Percentiles rank a stretch among this genome's conserved stretches.
phyloP scores from a whole-genome alignment of 768 basidiomycete genomes.

The Mycena chlorophos region DNA sequence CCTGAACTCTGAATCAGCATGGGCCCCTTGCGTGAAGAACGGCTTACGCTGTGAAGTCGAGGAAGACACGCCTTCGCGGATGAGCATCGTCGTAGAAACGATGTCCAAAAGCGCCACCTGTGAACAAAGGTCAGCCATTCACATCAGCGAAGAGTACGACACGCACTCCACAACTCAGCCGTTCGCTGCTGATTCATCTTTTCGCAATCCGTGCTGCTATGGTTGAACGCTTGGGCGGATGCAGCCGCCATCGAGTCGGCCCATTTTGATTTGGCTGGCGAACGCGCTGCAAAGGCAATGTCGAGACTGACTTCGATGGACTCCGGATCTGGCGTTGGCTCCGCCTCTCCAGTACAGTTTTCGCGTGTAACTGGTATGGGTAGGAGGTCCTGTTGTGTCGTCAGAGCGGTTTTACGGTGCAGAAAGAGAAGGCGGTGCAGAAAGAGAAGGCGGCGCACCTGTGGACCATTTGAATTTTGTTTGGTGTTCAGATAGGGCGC shows the following conservation, averaged over 20 bases:
- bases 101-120: slow-evolving; percentile 32
- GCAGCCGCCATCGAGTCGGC: slow-evolving; percentile 22
- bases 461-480: slow-evolving; percentile 28
- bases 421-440: neutral
- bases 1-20: too few species aligned
- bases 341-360: slow-evolving; percentile 19
- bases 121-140: neutral
- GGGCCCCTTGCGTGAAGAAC: neutral
- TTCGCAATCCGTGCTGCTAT: slow-evolving; percentile 25
- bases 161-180: slow-evolving; percentile 31
- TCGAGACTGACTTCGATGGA: slow-evolving; percentile 37
- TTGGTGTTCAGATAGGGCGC: slow-evolving; percentile 32
- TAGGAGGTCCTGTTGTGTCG: slow-evolving; percentile 30
- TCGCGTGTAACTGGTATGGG: slow-evolving; percentile 35
- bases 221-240: slow-evolving; percentile 7
- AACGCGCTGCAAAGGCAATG: slow-evolving; percentile 30
- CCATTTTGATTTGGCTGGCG: slow-evolving; percentile 25
- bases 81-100: slow-evolving; percentile 31
- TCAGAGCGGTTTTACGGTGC: neutral
- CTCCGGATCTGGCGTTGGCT: slow-evolving; percentile 18
- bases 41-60: slow-evolving; percentile 22
- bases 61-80: slow-evolving; percentile 27
- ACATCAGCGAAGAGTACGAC: neutral
- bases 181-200: slow-evolving; percentile 23
- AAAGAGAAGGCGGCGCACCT: slow-evolving; percentile 23